phyloP scores from a whole-genome alignment of 192 early-diverging fungal genomes.

The Backusella morwellensis region DNA sequence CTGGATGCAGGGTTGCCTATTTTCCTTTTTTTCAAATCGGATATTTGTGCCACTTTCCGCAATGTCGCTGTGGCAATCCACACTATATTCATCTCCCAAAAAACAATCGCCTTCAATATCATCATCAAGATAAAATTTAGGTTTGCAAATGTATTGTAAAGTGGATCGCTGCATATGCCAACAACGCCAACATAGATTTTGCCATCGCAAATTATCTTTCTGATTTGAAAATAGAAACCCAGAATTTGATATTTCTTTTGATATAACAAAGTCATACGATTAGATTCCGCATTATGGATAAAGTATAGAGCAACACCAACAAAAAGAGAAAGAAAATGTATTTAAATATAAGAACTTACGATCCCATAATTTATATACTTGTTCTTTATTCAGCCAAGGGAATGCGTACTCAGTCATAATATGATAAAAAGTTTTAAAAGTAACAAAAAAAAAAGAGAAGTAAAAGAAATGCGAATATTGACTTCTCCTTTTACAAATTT shows the following conservation, averaged over 20 bases:
- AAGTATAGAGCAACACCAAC: not conserved
- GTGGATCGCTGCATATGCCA: not conserved
- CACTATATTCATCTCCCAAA: not conserved
- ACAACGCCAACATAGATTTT: not conserved
- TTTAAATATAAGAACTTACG: constrained; percentile 5
- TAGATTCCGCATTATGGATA: not conserved
- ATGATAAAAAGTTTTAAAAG: not conserved
- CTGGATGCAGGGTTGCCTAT: constrained; percentile 1
- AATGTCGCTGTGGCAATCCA: not conserved
- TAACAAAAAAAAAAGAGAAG: not conserved
- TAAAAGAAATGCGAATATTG: not conserved
- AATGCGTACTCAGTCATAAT: not conserved
- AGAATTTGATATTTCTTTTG: not conserved
- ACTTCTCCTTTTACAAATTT: not conserved
- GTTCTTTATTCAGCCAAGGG: not conserved
- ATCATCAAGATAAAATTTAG: not conserved
- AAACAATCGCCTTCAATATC: not conserved
- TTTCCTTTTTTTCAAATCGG: constrained; percentile 6
- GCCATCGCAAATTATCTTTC: constrained; percentile 4
- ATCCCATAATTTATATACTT: not conserved
- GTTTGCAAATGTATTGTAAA: not conserved
- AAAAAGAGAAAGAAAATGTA: not conserved
- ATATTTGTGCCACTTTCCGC: not conserved
- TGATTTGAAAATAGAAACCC: not conserved
- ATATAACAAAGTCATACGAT: not conserved